Percentiles rank a stretch among this genome's conserved stretches.
phyloP scores from a whole-genome alignment of 2,329 filamentous ascomycete genomes.

The Aspergillus fischeri region DNA sequence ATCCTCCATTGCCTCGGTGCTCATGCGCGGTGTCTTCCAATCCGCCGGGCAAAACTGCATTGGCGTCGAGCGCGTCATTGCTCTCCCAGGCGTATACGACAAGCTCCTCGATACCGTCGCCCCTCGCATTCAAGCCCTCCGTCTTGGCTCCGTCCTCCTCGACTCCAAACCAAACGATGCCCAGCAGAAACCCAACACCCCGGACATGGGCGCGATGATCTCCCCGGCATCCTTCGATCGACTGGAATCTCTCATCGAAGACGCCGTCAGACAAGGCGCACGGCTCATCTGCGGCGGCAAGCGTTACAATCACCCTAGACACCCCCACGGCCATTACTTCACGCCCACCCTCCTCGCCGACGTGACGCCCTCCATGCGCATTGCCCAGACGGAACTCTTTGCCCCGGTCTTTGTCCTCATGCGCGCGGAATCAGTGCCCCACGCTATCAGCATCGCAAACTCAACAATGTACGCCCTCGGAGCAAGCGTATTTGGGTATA shows the following conservation, averaged over 20 bases:
- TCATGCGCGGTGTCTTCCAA: conserved; percentile 92
- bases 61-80: conserved; percentile 89
- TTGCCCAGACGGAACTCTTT: conserved; percentile 89
- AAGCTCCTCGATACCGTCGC: conserved; percentile 66
- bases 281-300: conserved; percentile 75
- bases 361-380: conserved; percentile 78
- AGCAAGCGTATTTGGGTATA: conserved; percentile 77
- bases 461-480: conserved; percentile 81
- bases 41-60: conserved; percentile 97
- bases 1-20: conserved; percentile 69
- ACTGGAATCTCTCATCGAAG: conserved; percentile 70
- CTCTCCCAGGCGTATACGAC: conserved; percentile 70
- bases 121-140: conserved; percentile 68
- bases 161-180: conserved; percentile 32
- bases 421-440: conserved; percentile 60
- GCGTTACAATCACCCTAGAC: conserved; percentile 65
- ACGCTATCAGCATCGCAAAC: conserved; percentile 77
- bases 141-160: conserved; percentile 67
- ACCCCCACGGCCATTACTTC: conserved; percentile 86
- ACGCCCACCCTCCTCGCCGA: conserved; percentile 84
- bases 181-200: conserved; percentile 23
- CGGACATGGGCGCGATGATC: conserved; percentile 85
- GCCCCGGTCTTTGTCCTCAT: conserved; percentile 86
- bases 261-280: conserved; percentile 75
- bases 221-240: conserved; percentile 70